Evolutionary conservation across 495 filamentous ascomycete species (phyloP).

Genomic region (Bryoglossum gracile): DNA sequence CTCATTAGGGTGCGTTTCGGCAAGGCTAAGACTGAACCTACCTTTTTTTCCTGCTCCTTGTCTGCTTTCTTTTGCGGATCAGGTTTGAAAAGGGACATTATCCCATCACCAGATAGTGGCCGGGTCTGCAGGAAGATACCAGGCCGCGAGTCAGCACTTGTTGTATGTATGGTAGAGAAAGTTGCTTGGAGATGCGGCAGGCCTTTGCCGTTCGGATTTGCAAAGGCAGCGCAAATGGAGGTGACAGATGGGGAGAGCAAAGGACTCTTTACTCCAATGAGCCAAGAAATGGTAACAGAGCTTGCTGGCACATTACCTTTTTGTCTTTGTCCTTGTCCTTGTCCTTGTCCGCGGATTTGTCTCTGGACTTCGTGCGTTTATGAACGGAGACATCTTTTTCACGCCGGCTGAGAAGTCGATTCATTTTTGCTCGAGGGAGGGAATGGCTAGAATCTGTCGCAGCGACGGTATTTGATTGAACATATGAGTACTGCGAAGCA

Average conservation of each 20-base stretch:
- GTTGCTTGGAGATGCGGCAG: conserved; percentile 22
- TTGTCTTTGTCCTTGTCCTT: conserved; percentile 27
- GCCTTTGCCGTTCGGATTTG: conserved; percentile 22
- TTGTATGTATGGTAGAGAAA: conserved; percentile 22
- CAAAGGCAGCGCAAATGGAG: conserved; percentile 26
- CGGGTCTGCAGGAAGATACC: conserved; percentile 32
- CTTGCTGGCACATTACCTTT: conserved; percentile 23
- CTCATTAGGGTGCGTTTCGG: neutral
- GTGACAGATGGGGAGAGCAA: conserved; percentile 21
- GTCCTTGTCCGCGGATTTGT: conserved; percentile 26
- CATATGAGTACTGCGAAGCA: no score
- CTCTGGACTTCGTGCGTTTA: conserved; percentile 25
- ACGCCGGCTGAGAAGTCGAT: conserved; percentile 65
- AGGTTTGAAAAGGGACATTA: conserved; percentile 42
- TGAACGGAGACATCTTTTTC: conserved; percentile 53
- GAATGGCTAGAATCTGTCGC: no score
- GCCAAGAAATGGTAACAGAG: conserved; percentile 14
- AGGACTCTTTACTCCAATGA: conserved; percentile 6
- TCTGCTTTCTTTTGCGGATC: conserved; percentile 44
- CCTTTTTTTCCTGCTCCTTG: conserved; percentile 50
- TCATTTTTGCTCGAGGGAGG: no score
- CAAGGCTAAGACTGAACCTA: conserved; percentile 24
- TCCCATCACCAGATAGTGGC: conserved; percentile 22
- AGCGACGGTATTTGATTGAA: no score
- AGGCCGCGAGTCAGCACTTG: conserved; percentile 31